A percentile compares a stretch with the other conserved stretches of the same genome.
Evolutionary conservation across 192 early-diverging fungal genomes (phyloP).

Genomic region (Mortierella alpina): DNA sequence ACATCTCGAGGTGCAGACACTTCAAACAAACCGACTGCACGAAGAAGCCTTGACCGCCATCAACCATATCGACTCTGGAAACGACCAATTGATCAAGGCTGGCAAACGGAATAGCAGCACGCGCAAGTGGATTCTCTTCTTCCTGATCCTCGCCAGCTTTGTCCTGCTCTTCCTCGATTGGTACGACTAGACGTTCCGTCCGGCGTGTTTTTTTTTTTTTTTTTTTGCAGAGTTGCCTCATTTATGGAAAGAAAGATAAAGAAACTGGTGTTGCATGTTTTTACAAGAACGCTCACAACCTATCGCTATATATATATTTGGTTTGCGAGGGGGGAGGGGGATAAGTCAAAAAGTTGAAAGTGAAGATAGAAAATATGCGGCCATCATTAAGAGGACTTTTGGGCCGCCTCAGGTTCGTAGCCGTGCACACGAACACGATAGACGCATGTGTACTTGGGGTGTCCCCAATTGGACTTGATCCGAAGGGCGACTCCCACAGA

Average conservation of each 20-base stretch:
- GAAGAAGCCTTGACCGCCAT: slow-evolving; percentile 76
- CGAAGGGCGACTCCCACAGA: slow-evolving; percentile 62
- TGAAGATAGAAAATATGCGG: too few species aligned
- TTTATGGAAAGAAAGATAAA: not conserved
- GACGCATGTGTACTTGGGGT: slow-evolving; percentile 76
- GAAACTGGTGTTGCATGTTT: not conserved
- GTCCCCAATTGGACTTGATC: slow-evolving; percentile 77
- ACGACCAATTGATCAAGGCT: slow-evolving; percentile 71
- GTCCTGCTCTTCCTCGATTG: slow-evolving; percentile 84
- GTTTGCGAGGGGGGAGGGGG: not conserved
- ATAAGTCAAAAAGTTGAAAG: too few species aligned
- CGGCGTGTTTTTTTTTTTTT: too few species aligned
- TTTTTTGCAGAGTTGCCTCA: too few species aligned
- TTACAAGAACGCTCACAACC: not conserved
- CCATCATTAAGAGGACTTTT: not conserved
- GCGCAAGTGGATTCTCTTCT: slow-evolving; percentile 79
- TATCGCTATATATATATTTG: not conserved
- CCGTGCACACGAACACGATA: slow-evolving; percentile 84
- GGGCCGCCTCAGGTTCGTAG: slow-evolving; percentile 17
- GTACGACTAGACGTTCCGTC: slow-evolving; percentile 65
- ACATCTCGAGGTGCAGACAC: slow-evolving; percentile 76
- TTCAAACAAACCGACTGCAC: slow-evolving; percentile 78
- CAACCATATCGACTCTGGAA: slow-evolving; percentile 73
- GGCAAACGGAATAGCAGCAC: slow-evolving; percentile 71
- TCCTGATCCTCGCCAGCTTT: slow-evolving; percentile 75